Evolutionary conservation across 345 rosid species (phyloP).

Genomic region (Bretschneidera sinensis): DNA sequence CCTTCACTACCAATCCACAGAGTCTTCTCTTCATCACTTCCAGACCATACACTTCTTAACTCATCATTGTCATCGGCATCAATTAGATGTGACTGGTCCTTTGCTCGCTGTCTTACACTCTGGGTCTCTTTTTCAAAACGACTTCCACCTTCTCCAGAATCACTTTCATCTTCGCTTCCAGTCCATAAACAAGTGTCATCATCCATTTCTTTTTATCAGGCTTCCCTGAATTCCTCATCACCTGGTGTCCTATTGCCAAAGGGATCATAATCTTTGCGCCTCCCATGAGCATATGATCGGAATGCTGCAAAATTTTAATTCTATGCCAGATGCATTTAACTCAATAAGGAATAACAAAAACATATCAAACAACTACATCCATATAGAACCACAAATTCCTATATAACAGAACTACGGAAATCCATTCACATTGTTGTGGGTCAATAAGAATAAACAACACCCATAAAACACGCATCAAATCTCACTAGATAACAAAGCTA

Average conservation of each 20-base stretch:
- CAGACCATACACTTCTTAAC: slow-evolving; percentile 80
- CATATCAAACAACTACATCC: background rate
- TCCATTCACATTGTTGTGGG: no score
- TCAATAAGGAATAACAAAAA: no score
- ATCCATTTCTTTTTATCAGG: slow-evolving; percentile 65
- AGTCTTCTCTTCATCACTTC: slow-evolving; percentile 89
- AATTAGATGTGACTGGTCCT: slow-evolving; percentile 58
- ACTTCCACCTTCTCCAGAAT: slow-evolving; percentile 23
- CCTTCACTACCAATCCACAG: no score
- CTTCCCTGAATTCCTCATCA: slow-evolving; percentile 51
- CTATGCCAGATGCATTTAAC: background rate
- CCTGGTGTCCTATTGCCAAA: slow-evolving; percentile 64
- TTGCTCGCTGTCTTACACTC: slow-evolving; percentile 67
- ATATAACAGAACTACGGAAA: no score
- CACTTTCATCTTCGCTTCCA: slow-evolving; percentile 73
- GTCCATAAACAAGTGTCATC: slow-evolving; percentile 74
- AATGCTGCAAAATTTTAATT: slow-evolving; percentile 37
- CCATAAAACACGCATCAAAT: no score
- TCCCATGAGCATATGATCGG: slow-evolving; percentile 53
- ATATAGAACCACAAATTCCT: no score
- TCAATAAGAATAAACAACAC: no score
- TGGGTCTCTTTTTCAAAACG: slow-evolving; percentile 48
- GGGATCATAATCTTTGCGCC: slow-evolving; percentile 56
- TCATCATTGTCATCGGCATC: slow-evolving; percentile 94
- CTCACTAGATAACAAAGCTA: no score